Evolutionary conservation across 805 yeast species (phyloP).

Genomic region (Wickerhamiella azyma): DNA sequence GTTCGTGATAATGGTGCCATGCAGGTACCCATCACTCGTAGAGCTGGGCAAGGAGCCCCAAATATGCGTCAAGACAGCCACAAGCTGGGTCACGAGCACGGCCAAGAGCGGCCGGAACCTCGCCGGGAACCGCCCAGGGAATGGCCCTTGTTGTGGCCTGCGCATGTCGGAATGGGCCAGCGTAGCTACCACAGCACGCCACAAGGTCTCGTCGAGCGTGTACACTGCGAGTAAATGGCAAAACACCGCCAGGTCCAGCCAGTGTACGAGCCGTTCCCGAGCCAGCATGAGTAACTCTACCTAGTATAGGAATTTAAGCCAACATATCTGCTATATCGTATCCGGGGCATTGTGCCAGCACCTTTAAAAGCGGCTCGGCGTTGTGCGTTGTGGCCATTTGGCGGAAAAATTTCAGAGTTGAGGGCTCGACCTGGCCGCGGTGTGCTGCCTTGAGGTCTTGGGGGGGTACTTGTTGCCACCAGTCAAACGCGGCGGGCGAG

Average conservation of each 20-base stretch:
- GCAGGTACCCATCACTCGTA: constrained; percentile 8
- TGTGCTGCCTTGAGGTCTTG: constrained; percentile 13
- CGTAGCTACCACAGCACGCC: background rate
- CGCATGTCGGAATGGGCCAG: constrained; percentile 2
- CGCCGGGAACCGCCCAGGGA: background rate
- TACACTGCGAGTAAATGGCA: constrained; percentile 5
- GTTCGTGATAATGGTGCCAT: constrained; percentile 9
- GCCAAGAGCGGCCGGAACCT: background rate
- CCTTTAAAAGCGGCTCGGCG: constrained; percentile 12
- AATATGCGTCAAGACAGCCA: constrained; percentile 2
- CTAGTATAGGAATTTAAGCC: constrained; percentile 6
- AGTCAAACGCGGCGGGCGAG: constrained; percentile 11
- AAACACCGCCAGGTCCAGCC: background rate
- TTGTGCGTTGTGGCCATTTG: constrained; percentile 10
- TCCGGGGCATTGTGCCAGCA: constrained; percentile 14
- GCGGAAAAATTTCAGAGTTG: constrained; percentile 15
- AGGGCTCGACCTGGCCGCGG: constrained; percentile 18
- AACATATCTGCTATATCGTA: constrained; percentile 15
- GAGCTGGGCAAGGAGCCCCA: background rate
- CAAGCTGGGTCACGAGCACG: background rate
- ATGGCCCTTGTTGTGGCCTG: constrained; percentile 2
- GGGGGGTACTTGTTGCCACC: constrained; percentile 14
- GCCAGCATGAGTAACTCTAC: background rate
- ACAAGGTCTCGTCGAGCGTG: constrained; percentile 6
- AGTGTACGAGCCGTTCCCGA: background rate